Conservation (phyloP, 768 basidiomycete species). For the Leccinum rimulosum region DNA sequence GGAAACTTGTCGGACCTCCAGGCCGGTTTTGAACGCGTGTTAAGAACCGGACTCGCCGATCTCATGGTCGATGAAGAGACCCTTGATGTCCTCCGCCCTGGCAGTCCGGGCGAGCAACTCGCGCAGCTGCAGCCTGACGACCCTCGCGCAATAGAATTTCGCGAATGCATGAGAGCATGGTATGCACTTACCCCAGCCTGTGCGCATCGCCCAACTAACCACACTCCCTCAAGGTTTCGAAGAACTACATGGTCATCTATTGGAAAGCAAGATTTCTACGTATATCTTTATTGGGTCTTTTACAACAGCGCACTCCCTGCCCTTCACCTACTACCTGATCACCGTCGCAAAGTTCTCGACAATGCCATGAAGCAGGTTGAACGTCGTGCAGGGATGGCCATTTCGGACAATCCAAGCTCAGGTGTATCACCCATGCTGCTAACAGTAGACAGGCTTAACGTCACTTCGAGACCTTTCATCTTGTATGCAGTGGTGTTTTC, state of each 20-base stretch:
- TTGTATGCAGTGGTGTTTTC: constrained; percentile 56
- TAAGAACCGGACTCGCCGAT: constrained; percentile 62
- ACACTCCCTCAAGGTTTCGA: constrained; percentile 52
- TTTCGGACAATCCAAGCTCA: constrained; percentile 60
- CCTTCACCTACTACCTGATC: constrained; percentile 42
- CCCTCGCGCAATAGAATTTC: constrained; percentile 71
- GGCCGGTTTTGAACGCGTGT: constrained; percentile 55
- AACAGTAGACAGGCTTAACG: constrained; percentile 74
- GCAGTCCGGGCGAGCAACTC: constrained; percentile 60
- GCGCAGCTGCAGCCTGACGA: constrained; percentile 58
- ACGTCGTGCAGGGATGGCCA: constrained; percentile 62
- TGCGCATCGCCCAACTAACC: background rate
- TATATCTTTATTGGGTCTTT: constrained; percentile 85
- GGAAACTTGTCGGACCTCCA: constrained; percentile 57
- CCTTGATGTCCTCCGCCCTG: constrained; percentile 46
- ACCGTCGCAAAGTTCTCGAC: constrained; percentile 51
- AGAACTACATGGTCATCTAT: constrained; percentile 74
- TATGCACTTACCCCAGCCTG: constrained; percentile 14
- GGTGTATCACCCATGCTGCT: constrained; percentile 56
- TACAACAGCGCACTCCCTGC: constrained; percentile 66
- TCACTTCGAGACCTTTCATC: constrained; percentile 64
- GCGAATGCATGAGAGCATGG: constrained; percentile 62
- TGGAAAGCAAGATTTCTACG: constrained; percentile 55
- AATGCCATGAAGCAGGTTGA: constrained; percentile 63
- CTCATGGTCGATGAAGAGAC: constrained; percentile 57